A percentile compares a stretch with the other conserved stretches of the same genome.
phyloP scores from a whole-genome alignment of 2,329 filamentous ascomycete genomes.

The Hypoxylon sp. region DNA sequence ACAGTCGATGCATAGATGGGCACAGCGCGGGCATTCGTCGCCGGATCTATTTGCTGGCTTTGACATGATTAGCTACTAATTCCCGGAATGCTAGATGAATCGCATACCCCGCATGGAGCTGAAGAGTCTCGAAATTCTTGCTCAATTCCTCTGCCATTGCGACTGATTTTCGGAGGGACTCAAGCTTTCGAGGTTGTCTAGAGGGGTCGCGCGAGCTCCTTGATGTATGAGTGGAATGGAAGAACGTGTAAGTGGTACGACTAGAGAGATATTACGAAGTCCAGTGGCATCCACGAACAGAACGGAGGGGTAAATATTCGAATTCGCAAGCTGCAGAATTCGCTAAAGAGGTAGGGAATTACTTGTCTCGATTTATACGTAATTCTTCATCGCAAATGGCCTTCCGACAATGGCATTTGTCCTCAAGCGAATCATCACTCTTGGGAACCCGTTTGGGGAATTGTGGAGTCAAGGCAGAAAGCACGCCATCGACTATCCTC shows the following conservation, averaged over 20 bases:
- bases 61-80: constrained; percentile 25
- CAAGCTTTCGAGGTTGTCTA: constrained; percentile 1
- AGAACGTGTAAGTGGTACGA: constrained; percentile 14
- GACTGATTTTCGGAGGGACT: constrained; percentile 14
- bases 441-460: constrained; percentile 23
- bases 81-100: constrained; percentile 5
- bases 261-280: constrained; percentile 27
- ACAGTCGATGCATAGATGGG: constrained; percentile 96
- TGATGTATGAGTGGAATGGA: constrained; percentile 16
- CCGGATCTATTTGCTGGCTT: constrained; percentile 84
- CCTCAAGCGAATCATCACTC: constrained; percentile 29
- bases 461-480: constrained; percentile 35
- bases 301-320: constrained; percentile 6
- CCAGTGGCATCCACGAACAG: neutral
- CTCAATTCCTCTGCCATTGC: constrained; percentile 64
- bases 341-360: constrained; percentile 22
- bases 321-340: constrained; percentile 19
- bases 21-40: constrained; percentile 90
- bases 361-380: constrained; percentile 28
- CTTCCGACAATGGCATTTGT: constrained; percentile 31
- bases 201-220: constrained; percentile 1
- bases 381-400: constrained; percentile 11
- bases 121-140: constrained; percentile 85
- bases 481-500: constrained; percentile 43
- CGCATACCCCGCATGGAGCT: constrained; percentile 85